These are phyloP conservation scores for Heliosperma pusillum DNA, from an alignment of 148 eudicot genomes.

Conservation along the genomic window DNA sequence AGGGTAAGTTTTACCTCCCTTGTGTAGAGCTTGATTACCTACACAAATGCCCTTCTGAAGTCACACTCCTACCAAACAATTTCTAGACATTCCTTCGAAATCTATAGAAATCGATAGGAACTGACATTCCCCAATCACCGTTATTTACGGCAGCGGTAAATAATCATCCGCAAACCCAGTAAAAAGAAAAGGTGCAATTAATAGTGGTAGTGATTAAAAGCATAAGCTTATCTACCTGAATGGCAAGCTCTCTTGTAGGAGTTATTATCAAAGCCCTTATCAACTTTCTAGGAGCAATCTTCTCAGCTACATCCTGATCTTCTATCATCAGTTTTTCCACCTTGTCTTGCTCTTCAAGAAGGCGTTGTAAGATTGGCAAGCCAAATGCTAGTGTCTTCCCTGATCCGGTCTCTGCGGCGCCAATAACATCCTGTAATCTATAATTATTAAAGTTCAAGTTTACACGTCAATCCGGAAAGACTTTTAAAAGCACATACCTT, in stretches of 20 bases:
- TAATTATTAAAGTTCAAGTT: neutral
- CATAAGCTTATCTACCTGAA: conserved; percentile 52
- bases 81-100: neutral
- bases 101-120: neutral
- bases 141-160: neutral
- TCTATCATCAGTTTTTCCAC: conserved; percentile 43
- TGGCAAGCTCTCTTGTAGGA: conserved; percentile 96
- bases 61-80: neutral
- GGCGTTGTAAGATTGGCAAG: conserved; percentile 88
- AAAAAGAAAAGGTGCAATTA: neutral
- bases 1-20: neutral
- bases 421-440: conserved; percentile 75
- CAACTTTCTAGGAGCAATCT: conserved; percentile 50
- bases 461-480: neutral
- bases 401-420: conserved; percentile 99
- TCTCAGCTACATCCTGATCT: conserved; percentile 48
- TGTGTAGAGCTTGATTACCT: neutral
- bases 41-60: neutral
- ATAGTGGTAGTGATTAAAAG: neutral
- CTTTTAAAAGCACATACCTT: conserved; percentile 49
- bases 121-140: neutral
- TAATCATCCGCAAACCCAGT: neutral
- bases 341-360: conserved; percentile 90
- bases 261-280: conserved; percentile 81
- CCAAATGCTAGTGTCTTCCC: conserved; percentile 99